Evolutionary conservation across 768 basidiomycete species (phyloP), one percentile per base, ranked within the genome.

Genomic region (Arthromyces matolae): DNA sequence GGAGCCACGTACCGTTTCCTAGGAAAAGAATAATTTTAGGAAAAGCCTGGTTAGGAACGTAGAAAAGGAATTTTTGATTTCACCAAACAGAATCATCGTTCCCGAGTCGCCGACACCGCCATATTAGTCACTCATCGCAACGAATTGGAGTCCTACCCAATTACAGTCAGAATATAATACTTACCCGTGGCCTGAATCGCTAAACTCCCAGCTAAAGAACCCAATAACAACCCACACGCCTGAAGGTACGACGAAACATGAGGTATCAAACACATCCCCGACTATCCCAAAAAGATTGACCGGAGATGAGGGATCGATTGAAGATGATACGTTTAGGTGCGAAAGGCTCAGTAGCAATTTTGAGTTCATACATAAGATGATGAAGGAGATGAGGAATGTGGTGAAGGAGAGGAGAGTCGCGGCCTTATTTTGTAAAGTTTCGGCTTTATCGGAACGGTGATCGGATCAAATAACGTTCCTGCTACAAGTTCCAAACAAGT

Each of bases 161-260:
- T 45, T 0, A 82, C 61, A 0, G 81, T 83, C 5, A 82, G 35
- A 42, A 61, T 57, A 46, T 80, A 82, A 49, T 75, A 84, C 51
- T 72, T 77, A 4, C 82, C 83, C 5, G 79, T 82, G 2, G 70
- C 60, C 60, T 83, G 80, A 55, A 84, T 81, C 23, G 72, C 60
- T 41, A 83, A 51, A 0, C 83, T 83, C 1, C 77, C 73, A 7
- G 49, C 39, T 4, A 84, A 64, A 38, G 78, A 79, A 1, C 82
- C 83, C 0, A 56, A 27, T 5, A 81, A 70, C 6, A 68, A 71
- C 6, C 65, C 71, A 6, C 81, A 81, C 0, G 79, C 82, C 59
- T 85, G 83, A 33, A 81, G 60, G 55, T 79, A 83, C 19, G 84
- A 61, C 4, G 82, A 68, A 5, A 79, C 53, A 41, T 80, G 72